Percentiles rank a stretch among this genome's conserved stretches.
Conservation (phyloP, 768 basidiomycete species). For the Rhodotorula taiwanensis region DNA sequence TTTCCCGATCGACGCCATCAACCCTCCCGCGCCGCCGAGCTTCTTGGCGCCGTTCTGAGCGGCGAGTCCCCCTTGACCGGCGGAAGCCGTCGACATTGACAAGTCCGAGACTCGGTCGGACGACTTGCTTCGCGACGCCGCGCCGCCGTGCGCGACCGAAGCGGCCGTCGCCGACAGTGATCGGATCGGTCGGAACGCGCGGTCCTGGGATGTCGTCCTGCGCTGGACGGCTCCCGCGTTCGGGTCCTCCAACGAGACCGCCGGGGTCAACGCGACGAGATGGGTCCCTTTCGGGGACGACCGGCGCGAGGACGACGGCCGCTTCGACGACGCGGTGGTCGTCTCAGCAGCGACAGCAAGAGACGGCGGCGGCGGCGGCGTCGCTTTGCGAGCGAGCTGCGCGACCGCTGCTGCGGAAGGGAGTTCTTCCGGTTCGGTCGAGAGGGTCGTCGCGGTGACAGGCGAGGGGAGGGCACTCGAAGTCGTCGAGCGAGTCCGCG, state of each 20-base stretch:
- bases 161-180: conserved; percentile 4
- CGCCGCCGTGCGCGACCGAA: conserved; percentile 9
- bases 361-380: too few relatives aligned
- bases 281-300: too few relatives aligned
- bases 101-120: conserved; percentile 10
- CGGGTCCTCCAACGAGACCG: too few relatives aligned
- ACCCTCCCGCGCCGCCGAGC: conserved; percentile 2
- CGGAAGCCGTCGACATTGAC: too few relatives aligned
- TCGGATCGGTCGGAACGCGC: conserved; percentile 14
- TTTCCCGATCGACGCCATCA: conserved; percentile 1
- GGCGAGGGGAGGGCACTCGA: not conserved
- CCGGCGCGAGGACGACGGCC: too few relatives aligned
- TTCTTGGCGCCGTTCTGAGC: conserved; percentile 14
- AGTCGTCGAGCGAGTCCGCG: conserved; percentile 14
- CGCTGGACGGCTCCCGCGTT: too few relatives aligned
- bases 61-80: too few relatives aligned
- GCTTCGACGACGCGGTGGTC: too few relatives aligned
- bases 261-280: too few relatives aligned
- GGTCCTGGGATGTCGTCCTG: not conserved
- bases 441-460: not conserved
- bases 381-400: too few relatives aligned
- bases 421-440: not conserved
- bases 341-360: too few relatives aligned
- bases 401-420: too few relatives aligned
- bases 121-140: conserved; percentile 13